Evolutionary conservation across 345 rosid genomes (phyloP).

Genomic region (Populus nigra): DNA sequence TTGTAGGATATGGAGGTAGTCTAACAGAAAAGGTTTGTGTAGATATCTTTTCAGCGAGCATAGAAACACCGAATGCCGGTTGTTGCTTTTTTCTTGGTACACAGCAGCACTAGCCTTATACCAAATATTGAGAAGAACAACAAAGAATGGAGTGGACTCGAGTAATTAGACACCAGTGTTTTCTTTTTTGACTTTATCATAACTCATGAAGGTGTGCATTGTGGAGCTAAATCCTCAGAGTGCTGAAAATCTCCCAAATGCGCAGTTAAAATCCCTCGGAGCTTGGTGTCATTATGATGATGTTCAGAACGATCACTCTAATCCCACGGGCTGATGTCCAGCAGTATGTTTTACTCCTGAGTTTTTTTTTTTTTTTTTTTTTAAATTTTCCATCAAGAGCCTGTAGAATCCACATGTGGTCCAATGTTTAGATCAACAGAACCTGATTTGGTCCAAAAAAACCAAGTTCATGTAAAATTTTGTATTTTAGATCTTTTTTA

Average conservation of each 20-base stretch:
- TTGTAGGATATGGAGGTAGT: not conserved
- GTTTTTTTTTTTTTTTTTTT: too few relatives aligned
- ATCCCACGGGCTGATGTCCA: too few relatives aligned
- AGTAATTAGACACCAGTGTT: not conserved
- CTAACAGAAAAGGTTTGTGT: not conserved
- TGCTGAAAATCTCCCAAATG: not conserved
- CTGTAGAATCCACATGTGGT: too few relatives aligned
- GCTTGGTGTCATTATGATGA: not conserved
- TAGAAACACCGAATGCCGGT: not conserved
- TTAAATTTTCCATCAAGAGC: too few relatives aligned
- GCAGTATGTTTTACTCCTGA: too few relatives aligned
- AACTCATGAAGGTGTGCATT: not conserved
- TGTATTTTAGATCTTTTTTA: too few relatives aligned
- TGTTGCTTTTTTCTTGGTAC: not conserved
- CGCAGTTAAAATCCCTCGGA: not conserved
- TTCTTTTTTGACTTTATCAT: not conserved
- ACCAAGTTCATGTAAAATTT: too few relatives aligned
- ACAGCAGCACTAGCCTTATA: not conserved
- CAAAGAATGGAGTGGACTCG: not conserved
- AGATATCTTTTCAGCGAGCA: not conserved
- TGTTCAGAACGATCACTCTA: not conserved
- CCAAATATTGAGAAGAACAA: not conserved
- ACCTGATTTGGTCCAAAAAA: too few relatives aligned
- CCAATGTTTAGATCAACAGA: too few relatives aligned
- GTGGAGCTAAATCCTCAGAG: not conserved